These are phyloP conservation scores for Lepiota venenata DNA, from an alignment of 768 basidiomycete species.

Conservation along the genomic window DNA sequence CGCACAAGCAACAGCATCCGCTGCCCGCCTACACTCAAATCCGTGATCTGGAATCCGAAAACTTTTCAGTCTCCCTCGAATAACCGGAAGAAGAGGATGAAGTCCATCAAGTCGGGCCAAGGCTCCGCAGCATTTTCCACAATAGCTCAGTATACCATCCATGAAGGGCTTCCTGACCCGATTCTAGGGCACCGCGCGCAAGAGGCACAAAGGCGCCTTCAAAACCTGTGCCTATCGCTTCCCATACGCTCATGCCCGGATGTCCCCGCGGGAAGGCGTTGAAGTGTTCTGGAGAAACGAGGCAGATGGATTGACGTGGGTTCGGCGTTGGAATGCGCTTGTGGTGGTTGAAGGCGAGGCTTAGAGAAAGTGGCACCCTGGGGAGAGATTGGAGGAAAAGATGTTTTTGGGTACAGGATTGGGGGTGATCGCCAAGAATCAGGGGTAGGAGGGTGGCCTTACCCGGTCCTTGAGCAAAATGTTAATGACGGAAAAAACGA, in stretches of 20 bases:
- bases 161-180: constrained; percentile 21
- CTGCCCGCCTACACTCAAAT: constrained; percentile 72
- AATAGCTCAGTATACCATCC: constrained; percentile 34
- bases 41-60: constrained; percentile 47
- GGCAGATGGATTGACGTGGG: constrained; percentile 67
- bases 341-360: constrained; percentile 63
- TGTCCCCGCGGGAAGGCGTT: constrained; percentile 82
- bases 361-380: constrained; percentile 42
- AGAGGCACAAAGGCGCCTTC: constrained; percentile 73
- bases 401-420: constrained; percentile 76
- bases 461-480: constrained; percentile 70
- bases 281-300: constrained; percentile 86
- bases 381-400: constrained; percentile 28
- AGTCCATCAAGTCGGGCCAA: constrained; percentile 59
- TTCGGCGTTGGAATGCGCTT: constrained; percentile 64
- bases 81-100: not conserved
- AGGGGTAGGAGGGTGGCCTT: constrained; percentile 93
- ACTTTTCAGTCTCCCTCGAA: constrained; percentile 20
- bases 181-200: constrained; percentile 30
- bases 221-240: constrained; percentile 86
- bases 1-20: constrained; percentile 81
- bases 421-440: constrained; percentile 92
- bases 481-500: not conserved
- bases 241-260: constrained; percentile 63
- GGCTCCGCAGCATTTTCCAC: constrained; percentile 58